Conservation (phyloP, 176 grass and related monocot genomes). For the Ensete ventricosum region DNA sequence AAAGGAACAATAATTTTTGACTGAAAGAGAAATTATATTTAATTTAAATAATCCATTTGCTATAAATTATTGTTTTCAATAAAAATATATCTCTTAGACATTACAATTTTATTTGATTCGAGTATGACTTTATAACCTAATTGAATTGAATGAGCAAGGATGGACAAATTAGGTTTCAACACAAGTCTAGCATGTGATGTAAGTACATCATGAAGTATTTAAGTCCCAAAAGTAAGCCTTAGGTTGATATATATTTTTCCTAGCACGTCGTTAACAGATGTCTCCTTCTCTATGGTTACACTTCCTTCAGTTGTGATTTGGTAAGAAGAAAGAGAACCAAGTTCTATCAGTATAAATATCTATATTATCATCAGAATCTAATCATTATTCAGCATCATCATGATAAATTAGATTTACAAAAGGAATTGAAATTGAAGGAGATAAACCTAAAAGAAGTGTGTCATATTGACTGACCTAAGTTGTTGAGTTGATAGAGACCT, state of each 20-base stretch:
- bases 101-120: constrained; percentile 1
- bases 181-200: background rate
- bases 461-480: background rate
- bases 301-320: background rate
- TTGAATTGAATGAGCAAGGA: constrained; percentile 8
- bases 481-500: background rate
- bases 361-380: constrained; percentile 13
- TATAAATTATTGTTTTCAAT: background rate
- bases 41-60: background rate
- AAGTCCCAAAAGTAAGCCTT: background rate
- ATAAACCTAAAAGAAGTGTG: background rate
- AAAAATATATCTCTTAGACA: background rate
- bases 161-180: background rate
- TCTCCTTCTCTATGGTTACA: background rate
- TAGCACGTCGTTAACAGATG: background rate
- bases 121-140: constrained; percentile 9
- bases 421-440: background rate
- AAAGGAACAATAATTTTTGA: background rate
- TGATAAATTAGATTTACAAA: constrained; percentile 4
- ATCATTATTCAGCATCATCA: background rate
- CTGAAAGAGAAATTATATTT: background rate
- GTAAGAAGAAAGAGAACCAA: background rate
- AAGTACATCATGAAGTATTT: background rate
- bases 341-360: background rate
- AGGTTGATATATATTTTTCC: background rate